A percentile compares a stretch with the other conserved stretches of the same genome.
These are phyloP conservation scores for Colletotrichum euphorbiae DNA, from an alignment of 2,329 filamentous ascomycete genomes.

Conservation along the genomic window DNA sequence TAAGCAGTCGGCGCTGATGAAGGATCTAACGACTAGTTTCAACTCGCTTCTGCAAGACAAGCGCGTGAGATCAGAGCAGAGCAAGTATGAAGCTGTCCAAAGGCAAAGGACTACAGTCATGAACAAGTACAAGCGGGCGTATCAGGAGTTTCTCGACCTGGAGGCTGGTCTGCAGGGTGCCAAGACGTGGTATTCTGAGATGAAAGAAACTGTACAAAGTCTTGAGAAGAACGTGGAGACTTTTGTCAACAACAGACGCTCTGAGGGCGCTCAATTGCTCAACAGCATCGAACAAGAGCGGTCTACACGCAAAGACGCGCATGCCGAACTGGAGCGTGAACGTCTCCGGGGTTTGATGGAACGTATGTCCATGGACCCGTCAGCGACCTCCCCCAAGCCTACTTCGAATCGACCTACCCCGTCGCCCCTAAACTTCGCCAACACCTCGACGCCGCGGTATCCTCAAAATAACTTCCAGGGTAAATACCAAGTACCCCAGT, in stretches of 20 bases:
- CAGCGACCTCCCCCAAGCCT: slow-evolving; percentile 51
- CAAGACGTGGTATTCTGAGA: slow-evolving; percentile 93
- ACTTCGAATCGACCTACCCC: slow-evolving; percentile 50
- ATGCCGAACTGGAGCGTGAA: slow-evolving; percentile 87
- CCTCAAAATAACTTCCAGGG: slow-evolving; percentile 65
- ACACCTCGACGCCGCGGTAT: slow-evolving; percentile 58
- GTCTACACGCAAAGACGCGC: slow-evolving; percentile 67
- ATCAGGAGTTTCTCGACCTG: slow-evolving; percentile 92
- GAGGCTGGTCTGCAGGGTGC: slow-evolving; percentile 87
- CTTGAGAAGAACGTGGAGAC: slow-evolving; percentile 95
- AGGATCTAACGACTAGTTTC: slow-evolving; percentile 90
- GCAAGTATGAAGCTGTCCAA: slow-evolving; percentile 91
- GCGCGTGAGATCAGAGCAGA: slow-evolving; percentile 91
- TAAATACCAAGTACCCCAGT: slow-evolving; percentile 70
- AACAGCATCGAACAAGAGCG: slow-evolving; percentile 87
- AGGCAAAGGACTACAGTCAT: slow-evolving; percentile 84
- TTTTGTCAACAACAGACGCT: slow-evolving; percentile 93
- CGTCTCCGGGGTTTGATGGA: slow-evolving; percentile 92
- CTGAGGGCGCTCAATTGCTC: slow-evolving; percentile 90
- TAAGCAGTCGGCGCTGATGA: slow-evolving; percentile 94
- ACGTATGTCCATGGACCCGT: slow-evolving; percentile 87
- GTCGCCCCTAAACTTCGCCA: slow-evolving; percentile 50
- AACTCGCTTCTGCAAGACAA: slow-evolving; percentile 92
- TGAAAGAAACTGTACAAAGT: slow-evolving; percentile 93
- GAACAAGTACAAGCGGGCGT: slow-evolving; percentile 88